Conservation (phyloP, 2,329 filamentous ascomycete genomes). For the Aureobasidium sp. region DNA sequence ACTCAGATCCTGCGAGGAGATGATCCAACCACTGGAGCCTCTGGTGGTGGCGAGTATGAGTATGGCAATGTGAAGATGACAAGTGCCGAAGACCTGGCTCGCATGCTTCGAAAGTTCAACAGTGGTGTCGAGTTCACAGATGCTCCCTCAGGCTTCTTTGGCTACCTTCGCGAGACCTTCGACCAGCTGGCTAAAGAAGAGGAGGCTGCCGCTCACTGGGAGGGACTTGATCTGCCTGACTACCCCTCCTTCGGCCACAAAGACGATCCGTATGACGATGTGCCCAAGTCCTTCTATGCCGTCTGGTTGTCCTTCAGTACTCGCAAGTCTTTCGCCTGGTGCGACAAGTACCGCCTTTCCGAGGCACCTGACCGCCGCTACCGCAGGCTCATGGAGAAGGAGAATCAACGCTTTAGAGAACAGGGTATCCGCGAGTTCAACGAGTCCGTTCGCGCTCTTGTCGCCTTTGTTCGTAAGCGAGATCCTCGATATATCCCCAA, state of each 20-base stretch:
- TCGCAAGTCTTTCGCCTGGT: conserved; percentile 81
- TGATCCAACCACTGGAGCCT: conserved; percentile 37
- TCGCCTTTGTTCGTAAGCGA: conserved; percentile 82
- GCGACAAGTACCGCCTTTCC: conserved; percentile 71
- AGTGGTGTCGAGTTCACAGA: conserved; percentile 73
- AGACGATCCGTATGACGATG: conserved; percentile 65
- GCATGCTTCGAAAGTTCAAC: conserved; percentile 73
- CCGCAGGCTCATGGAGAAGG: conserved; percentile 85
- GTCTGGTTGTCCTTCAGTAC: conserved; percentile 78
- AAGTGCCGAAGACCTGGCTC: conserved; percentile 69
- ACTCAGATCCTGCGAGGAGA: conserved; percentile 70
- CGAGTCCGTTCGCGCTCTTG: conserved; percentile 77
- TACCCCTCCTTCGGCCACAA: conserved; percentile 80
- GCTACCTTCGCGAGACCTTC: conserved; percentile 69
- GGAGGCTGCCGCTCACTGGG: conserved; percentile 63
- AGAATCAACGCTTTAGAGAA: conserved; percentile 79
- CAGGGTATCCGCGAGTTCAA: conserved; percentile 84
- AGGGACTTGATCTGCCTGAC: conserved; percentile 50
- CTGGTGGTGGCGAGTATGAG: conserved; percentile 47
- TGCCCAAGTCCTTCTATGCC: conserved; percentile 74
- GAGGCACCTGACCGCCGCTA: conserved; percentile 82
- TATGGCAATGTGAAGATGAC: conserved; percentile 67
- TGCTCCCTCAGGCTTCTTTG: conserved; percentile 75
- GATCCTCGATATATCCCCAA: conserved; percentile 80
- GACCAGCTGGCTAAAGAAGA: conserved; percentile 76